phyloP scores from a whole-genome alignment of 257 asterid species.

The Plantago major region DNA sequence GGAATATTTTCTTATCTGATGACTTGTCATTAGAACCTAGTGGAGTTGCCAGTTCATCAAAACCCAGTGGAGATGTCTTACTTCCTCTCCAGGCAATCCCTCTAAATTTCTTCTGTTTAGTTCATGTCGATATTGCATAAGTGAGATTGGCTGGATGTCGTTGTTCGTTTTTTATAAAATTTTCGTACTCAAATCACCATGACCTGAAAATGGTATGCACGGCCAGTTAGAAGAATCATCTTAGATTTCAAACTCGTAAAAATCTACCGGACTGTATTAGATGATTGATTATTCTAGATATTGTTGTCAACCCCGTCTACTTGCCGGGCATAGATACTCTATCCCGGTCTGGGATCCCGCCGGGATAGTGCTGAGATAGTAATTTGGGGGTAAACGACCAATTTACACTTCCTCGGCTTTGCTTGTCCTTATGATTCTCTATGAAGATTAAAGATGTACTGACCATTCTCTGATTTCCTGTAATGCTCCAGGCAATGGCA shows the following conservation, averaged over 20 bases:
- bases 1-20: slow-evolving; percentile 74
- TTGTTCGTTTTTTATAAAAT: background rate
- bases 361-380: background rate
- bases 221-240: background rate
- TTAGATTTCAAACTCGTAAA: slow-evolving; percentile 1
- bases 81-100: slow-evolving; percentile 76
- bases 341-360: background rate
- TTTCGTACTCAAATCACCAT: background rate
- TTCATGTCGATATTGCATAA: too few relatives aligned
- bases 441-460: background rate
- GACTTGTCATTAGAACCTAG: slow-evolving; percentile 58
- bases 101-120: slow-evolving; percentile 18
- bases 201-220: background rate
- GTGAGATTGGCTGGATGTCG: background rate
- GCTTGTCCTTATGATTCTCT: too few relatives aligned
- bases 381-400: too few relatives aligned
- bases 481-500: slow-evolving; percentile 57
- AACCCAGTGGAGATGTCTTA: slow-evolving; percentile 62
- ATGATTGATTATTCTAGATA: background rate
- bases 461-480: slow-evolving; percentile 15
- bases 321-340: background rate
- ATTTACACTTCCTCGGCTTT: too few relatives aligned
- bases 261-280: slow-evolving; percentile 3
- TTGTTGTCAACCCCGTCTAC: too few relatives aligned
- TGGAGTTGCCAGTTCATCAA: slow-evolving; percentile 42